phyloP scores from a whole-genome alignment of 1,284 basidiomycete genomes.

The Apiotrichum montevideense region DNA sequence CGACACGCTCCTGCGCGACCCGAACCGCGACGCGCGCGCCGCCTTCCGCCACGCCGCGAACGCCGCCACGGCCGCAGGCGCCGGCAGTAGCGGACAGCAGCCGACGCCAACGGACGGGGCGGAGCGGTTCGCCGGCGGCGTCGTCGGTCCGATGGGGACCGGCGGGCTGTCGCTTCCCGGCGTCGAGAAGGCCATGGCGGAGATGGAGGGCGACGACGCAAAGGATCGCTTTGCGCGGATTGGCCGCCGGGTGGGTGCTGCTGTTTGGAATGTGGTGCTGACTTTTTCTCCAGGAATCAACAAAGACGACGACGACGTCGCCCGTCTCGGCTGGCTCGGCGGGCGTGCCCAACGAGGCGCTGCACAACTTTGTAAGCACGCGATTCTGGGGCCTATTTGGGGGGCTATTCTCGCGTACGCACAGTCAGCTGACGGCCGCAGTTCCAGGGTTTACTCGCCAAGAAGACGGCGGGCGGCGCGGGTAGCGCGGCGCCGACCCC shows the following conservation, averaged over 20 bases:
- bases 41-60: conserved; percentile 66
- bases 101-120: neutral
- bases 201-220: conserved; percentile 62
- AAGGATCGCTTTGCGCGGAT: conserved; percentile 39
- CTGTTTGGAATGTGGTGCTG: too few relatives aligned
- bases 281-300: conserved; percentile 22
- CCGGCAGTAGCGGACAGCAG: too few relatives aligned
- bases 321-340: conserved; percentile 8
- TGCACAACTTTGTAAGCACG: conserved; percentile 45
- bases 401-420: neutral
- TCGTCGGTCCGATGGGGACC: conserved; percentile 82
- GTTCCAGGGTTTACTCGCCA: conserved; percentile 43
- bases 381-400: too few relatives aligned
- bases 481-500: conserved; percentile 19
- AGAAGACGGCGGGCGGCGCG: conserved; percentile 6
- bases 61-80: conserved; percentile 21
- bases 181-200: conserved; percentile 74
- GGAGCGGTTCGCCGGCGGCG: conserved; percentile 47
- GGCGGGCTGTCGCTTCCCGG: conserved; percentile 73
- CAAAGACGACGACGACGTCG: conserved; percentile 15
- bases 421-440: conserved; percentile 11
- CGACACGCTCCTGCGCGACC: conserved; percentile 79
- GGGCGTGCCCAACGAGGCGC: conserved; percentile 39
- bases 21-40: conserved; percentile 78
- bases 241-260: conserved; percentile 27